Percentiles rank a stretch among this genome's conserved stretches.
These are phyloP conservation scores for Suillus tomentosus DNA, from an alignment of 768 basidiomycete genomes.

Conservation along the genomic window DNA sequence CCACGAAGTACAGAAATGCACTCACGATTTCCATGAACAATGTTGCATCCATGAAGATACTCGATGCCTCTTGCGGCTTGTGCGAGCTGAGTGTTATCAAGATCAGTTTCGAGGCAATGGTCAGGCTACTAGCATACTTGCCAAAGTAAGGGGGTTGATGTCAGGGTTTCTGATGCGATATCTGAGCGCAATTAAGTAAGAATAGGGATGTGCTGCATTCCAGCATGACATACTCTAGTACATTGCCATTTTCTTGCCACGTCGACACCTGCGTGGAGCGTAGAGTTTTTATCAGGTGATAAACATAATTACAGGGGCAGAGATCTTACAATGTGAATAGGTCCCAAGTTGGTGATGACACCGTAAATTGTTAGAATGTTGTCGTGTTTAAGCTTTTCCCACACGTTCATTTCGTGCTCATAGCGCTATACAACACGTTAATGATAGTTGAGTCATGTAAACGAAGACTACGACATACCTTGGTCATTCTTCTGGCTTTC, in stretches of 20 bases:
- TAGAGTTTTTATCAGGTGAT: neutral
- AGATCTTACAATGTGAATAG: conserved; percentile 48
- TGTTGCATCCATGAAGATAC: conserved; percentile 52
- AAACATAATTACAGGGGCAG: neutral
- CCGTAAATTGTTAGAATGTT: conserved; percentile 53
- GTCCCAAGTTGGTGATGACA: conserved; percentile 54
- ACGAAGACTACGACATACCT: conserved; percentile 14
- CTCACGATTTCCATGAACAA: conserved; percentile 66
- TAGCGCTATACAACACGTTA: conserved; percentile 43
- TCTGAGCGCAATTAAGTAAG: conserved; percentile 28
- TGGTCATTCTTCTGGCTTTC: conserved; percentile 43
- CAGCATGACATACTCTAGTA: conserved; percentile 43
- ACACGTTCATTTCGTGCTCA: conserved; percentile 55
- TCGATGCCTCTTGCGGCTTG: conserved; percentile 59
- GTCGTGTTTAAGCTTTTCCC: conserved; percentile 52
- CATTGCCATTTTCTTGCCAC: conserved; percentile 62
- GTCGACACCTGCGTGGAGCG: conserved; percentile 50
- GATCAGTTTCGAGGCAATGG: neutral
- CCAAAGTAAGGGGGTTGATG: conserved; percentile 45
- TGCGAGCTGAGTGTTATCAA: conserved; percentile 38
- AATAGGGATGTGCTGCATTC: conserved; percentile 5
- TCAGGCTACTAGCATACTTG: conserved; percentile 25
- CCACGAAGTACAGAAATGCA: conserved; percentile 8
- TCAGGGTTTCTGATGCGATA: conserved; percentile 40
- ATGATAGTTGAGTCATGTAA: neutral